Evolutionary conservation across 1,284 basidiomycete genomes (phyloP).

Genomic region (Cyathus olla): DNA sequence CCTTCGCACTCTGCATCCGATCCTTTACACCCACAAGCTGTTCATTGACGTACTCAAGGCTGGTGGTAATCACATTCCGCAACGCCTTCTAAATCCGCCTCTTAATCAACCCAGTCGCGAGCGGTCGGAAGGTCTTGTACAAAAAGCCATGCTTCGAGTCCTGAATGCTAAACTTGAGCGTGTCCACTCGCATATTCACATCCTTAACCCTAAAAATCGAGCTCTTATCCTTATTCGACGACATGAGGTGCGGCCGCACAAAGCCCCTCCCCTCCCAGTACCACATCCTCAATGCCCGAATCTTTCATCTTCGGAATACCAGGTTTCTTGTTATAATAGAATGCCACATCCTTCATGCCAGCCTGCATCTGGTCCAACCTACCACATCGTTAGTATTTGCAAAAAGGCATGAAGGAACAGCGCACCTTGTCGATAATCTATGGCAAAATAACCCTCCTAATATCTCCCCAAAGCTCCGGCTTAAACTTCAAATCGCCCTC

Average conservation of each 20-base stretch:
- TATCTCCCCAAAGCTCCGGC: slow-evolving; percentile 89
- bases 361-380: slow-evolving; percentile 93
- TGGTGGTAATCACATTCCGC: slow-evolving; percentile 80
- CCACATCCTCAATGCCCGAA: slow-evolving; percentile 92
- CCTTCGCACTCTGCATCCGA: slow-evolving; percentile 78
- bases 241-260: slow-evolving; percentile 74
- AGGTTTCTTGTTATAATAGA: slow-evolving; percentile 85
- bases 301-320: slow-evolving; percentile 88
- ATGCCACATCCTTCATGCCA: slow-evolving; percentile 94
- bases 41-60: slow-evolving; percentile 87
- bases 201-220: slow-evolving; percentile 86
- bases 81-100: slow-evolving; percentile 91
- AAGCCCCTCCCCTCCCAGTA: slow-evolving; percentile 86
- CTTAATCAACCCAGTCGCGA: slow-evolving; percentile 89
- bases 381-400: not conserved
- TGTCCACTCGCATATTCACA: slow-evolving; percentile 85
- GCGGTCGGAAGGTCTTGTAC: slow-evolving; percentile 85
- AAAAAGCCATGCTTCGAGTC: slow-evolving; percentile 93
- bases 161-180: slow-evolving; percentile 92
- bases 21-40: slow-evolving; percentile 88
- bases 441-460: slow-evolving; percentile 87
- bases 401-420: not conserved
- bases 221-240: slow-evolving; percentile 72
- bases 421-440: slow-evolving; percentile 76
- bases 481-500: slow-evolving; percentile 93